Evolutionary conservation across 2,329 filamentous ascomycete genomes (phyloP).

Genomic region (Clathrospora elynae): DNA sequence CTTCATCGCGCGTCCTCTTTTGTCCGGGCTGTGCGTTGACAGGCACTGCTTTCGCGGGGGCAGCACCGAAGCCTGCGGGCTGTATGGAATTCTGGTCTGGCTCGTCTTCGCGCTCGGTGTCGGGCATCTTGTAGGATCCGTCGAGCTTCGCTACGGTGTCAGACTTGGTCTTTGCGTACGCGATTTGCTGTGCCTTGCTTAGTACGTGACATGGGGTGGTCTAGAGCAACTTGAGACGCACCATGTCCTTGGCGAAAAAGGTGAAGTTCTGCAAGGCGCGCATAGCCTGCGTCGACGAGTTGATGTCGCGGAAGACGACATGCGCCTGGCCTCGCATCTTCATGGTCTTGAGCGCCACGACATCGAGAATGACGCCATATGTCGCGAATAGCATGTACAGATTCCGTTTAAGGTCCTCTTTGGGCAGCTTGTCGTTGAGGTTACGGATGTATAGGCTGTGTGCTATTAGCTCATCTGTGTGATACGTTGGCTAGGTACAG

Average conservation of each 20-base stretch:
- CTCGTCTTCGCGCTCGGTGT: conserved; percentile 34
- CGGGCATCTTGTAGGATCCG: conserved; percentile 79
- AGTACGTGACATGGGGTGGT: neutral
- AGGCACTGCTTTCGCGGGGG: conserved; percentile 39
- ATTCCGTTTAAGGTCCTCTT: conserved; percentile 81
- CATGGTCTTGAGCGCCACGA: conserved; percentile 84
- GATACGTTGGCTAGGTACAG: conserved; percentile 11
- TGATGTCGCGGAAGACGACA: conserved; percentile 84
- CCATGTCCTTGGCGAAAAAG: conserved; percentile 84
- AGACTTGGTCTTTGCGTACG: conserved; percentile 89
- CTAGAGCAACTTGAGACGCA: conserved; percentile 54
- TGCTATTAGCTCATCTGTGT: conserved; percentile 20
- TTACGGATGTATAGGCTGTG: conserved; percentile 85
- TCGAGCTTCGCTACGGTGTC: conserved; percentile 88
- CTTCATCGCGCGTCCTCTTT: conserved; percentile 70
- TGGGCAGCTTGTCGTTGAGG: conserved; percentile 87
- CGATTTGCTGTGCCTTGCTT: conserved; percentile 70
- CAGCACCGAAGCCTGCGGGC: conserved; percentile 53
- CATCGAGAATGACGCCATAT: conserved; percentile 88
- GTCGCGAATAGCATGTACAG: conserved; percentile 95
- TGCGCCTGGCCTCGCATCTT: conserved; percentile 98
- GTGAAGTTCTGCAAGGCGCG: conserved; percentile 81
- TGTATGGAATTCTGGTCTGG: conserved; percentile 30
- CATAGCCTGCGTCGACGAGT: conserved; percentile 94
- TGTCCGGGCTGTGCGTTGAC: conserved; percentile 53